Evolutionary conservation across 495 filamentous ascomycete genomes (phyloP).

Genomic region (Geopyxis carbonaria): DNA sequence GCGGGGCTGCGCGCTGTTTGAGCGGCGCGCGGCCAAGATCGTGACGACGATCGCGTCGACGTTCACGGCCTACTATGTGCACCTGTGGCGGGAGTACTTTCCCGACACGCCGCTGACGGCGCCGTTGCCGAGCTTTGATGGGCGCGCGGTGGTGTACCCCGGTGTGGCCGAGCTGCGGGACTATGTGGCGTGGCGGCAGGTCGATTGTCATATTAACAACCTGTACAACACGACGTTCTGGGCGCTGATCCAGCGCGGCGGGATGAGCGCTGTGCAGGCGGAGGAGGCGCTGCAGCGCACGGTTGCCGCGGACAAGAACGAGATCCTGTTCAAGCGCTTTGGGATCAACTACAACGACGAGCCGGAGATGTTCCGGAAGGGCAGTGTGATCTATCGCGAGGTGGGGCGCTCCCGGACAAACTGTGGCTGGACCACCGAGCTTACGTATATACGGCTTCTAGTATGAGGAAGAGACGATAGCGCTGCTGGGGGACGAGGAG

Average conservation of each 20-base stretch:
- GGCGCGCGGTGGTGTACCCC: constrained; percentile 76
- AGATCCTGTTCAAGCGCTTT: constrained; percentile 80
- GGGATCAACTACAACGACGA: constrained; percentile 96
- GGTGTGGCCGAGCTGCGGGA: constrained; percentile 61
- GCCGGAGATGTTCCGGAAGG: constrained; percentile 79
- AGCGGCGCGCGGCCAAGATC: constrained; percentile 73
- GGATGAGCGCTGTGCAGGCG: constrained; percentile 55
- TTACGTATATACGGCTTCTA: too few relatives aligned
- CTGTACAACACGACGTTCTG: constrained; percentile 96
- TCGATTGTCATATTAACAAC: constrained; percentile 92
- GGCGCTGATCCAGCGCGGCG: constrained; percentile 62
- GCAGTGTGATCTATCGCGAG: constrained; percentile 72
- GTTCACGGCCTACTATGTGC: constrained; percentile 81
- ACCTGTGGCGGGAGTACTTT: constrained; percentile 65
- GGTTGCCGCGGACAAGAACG: constrained; percentile 73
- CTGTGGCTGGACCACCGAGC: too few relatives aligned
- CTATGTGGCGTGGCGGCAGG: constrained; percentile 94
- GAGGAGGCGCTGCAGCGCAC: constrained; percentile 73
- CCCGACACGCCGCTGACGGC: constrained; percentile 46
- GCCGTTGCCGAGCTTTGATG: constrained; percentile 79
- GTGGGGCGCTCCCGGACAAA: too few relatives aligned
- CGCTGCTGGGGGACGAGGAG: constrained; percentile 1
- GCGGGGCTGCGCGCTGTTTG: constrained; percentile 62
- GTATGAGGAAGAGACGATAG: constrained; percentile 1
- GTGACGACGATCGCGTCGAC: constrained; percentile 78